These are phyloP conservation scores for Aspergillus ellipticus DNA, from an alignment of 495 filamentous ascomycete genomes.

Conservation along the genomic window DNA sequence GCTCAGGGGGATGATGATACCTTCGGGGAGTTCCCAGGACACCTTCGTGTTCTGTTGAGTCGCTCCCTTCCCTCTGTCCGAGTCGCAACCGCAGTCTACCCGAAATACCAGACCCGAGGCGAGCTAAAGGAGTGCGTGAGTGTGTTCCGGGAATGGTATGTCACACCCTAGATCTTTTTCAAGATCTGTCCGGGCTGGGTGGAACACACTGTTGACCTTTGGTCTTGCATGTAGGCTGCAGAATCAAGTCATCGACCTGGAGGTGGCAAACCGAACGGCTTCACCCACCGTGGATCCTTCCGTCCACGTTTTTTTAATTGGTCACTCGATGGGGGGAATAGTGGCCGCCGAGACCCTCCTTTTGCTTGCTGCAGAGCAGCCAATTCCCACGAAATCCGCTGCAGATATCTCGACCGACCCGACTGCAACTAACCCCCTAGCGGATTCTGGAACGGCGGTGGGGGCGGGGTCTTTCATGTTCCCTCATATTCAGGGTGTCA, in stretches of 20 bases:
- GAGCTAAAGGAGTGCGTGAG: slow-evolving; percentile 77
- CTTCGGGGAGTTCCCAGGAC: slow-evolving; percentile 72
- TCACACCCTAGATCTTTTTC: not conserved
- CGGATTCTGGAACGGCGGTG: slow-evolving; percentile 18
- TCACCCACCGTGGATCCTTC: slow-evolving; percentile 87
- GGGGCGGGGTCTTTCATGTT: slow-evolving; percentile 51
- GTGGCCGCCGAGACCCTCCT: slow-evolving; percentile 87
- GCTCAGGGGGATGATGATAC: slow-evolving; percentile 81
- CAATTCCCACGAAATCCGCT: slow-evolving; percentile 44
- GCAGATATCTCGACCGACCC: slow-evolving; percentile 8
- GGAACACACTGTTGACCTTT: not conserved
- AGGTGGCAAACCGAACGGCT: slow-evolving; percentile 76
- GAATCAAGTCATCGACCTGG: slow-evolving; percentile 89
- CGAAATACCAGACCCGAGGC: slow-evolving; percentile 87
- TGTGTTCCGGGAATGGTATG: slow-evolving; percentile 81
- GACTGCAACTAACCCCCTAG: slow-evolving; percentile 8
- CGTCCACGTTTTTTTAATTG: slow-evolving; percentile 78
- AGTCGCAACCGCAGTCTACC: slow-evolving; percentile 72
- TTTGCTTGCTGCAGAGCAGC: slow-evolving; percentile 62
- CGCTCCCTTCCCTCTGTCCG: slow-evolving; percentile 69
- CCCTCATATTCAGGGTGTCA: slow-evolving; percentile 72
- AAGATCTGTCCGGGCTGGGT: not conserved
- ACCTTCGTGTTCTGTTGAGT: slow-evolving; percentile 66
- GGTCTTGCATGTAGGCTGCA: slow-evolving; percentile 61
- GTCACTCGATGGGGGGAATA: slow-evolving; percentile 97